Evolutionary conservation across 768 basidiomycete genomes (phyloP), one percentile per base, ranked within the genome.

Genomic region (Macrolepiota albuminosa): DNA sequence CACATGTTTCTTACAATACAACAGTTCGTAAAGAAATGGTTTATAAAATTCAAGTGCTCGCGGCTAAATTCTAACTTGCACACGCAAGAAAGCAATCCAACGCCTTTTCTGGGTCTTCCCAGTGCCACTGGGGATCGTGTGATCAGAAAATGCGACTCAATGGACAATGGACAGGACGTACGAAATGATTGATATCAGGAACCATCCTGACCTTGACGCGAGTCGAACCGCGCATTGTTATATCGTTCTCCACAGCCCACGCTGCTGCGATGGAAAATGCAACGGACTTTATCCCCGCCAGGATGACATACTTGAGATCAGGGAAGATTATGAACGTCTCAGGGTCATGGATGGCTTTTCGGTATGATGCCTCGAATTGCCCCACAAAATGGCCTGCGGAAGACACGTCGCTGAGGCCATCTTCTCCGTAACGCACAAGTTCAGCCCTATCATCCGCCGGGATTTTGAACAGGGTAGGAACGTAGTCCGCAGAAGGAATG

Each of bases 381-480:
- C n/a, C n/a, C n/a, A n/a, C n/a, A n/a, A n/a, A n/a, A n/a, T n/a
- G n/a, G n/a, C n/a, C n/a, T n/a, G n/a, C n/a, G n/a, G n/a, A n/a
- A n/a, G n/a, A n/a, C n/a, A n/a, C n/a, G n/a, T n/a, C n/a, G n/a
- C 55, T 57, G 31, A 34, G 50, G 11, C 55, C 66, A 26, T 56
- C 63, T 4, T 33, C 50, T 21, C 61, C 60, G 11, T 43, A 48
- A 21, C 58, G 56, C 54, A 36, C 50, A 66, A 67, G 3, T 21
- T 63, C 60, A 8, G 60, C 52, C 33, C 61, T 24, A 24, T 69
- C 49, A 14, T 36, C 54, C 8, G 45, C 46, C 0, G 65, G 54
- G 57, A 72, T 70, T 31, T 40, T 65, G 58, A 61, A 75, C 31
- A 72, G 60, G 1, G 67, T 68, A 4, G 71, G 71, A 9, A 62